Evolutionary conservation across 1,139 yeast species (phyloP), one percentile per base, ranked within the genome.

Genomic region (Yarrowia galli): DNA sequence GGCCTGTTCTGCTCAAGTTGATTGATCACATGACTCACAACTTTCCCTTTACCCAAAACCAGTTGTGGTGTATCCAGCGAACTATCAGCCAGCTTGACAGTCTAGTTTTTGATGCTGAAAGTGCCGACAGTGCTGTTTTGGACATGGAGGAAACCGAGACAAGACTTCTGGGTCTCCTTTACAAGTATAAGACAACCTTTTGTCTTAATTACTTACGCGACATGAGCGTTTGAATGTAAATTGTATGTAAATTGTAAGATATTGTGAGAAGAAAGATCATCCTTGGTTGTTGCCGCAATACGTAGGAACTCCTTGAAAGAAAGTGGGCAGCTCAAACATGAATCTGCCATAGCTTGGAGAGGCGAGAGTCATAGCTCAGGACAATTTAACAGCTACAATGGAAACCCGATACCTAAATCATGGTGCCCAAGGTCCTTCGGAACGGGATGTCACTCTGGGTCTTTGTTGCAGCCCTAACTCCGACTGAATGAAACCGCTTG

Each of bases 1-100:
- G 61, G 61, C 46, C 42, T 13, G 36, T 54, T 4, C n/a, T 54
- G 7, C 61, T 54, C n/a, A 54, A 54, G 46, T 22, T 54, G 23
- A 18, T 40, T 3, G 61, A 54, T 25, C 61, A 54, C 16, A 18
- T 54, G n/a, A 54, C 61, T 18, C 61, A 54, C 48, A 54, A 54
- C 61, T 40, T 40, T 15, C 61, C 61, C n/a, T 54, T 54, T 20
- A 40, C 46, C 1, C 46, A 38, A 4, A 54, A 38, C 23, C 61
- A 54, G 48, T 36, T 54, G 1, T 54, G 61, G 61, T 54, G 61
- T 18, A 25, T 40, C 15, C 61, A 54, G 61, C 46, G 61, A 0
- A 54, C 61, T 15, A 40, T 40, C 18, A n/a, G 42, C 4, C 61
- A 40, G 48, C n/a, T 54, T 1, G 61, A 54, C 23, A 23, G 28